Conservation (phyloP, 768 basidiomycete species). For the Leccinellum rugosiceps region DNA sequence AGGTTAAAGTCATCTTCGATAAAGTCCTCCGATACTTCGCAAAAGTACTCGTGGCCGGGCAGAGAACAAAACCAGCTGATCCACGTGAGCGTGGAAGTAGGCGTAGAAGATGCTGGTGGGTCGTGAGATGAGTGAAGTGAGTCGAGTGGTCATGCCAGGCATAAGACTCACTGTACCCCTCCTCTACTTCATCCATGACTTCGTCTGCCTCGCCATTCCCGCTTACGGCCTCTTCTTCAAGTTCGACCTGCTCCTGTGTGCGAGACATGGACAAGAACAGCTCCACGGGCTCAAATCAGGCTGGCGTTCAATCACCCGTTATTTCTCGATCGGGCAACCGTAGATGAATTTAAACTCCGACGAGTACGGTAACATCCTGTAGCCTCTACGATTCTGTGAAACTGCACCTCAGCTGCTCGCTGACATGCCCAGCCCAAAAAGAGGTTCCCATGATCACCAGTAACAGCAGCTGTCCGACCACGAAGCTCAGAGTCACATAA, state of each 20-base stretch:
- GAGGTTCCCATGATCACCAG: conserved; percentile 72
- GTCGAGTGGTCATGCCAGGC: conserved; percentile 4
- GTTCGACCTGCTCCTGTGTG: conserved; percentile 43
- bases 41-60: conserved; percentile 96
- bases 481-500: conserved; percentile 71
- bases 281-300: conserved; percentile 22
- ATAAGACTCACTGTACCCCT: conserved; percentile 71
- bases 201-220: conserved; percentile 66
- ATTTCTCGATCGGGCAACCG: conserved; percentile 27
- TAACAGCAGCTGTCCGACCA: conserved; percentile 64
- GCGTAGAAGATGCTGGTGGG: conserved; percentile 75
- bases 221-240: conserved; percentile 61
- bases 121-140: conserved; percentile 16
- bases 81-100: conserved; percentile 91
- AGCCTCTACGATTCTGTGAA: conserved; percentile 27
- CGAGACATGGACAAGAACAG: conserved; percentile 38
- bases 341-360: conserved; percentile 31
- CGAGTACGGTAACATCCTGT: not conserved
- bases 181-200: conserved; percentile 67
- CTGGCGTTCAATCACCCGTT: conserved; percentile 18
- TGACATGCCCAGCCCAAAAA: conserved; percentile 47
- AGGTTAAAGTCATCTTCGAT: conserved; percentile 99
- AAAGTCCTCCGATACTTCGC: conserved; percentile 97
- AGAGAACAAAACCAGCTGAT: conserved; percentile 96
- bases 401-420: conserved; percentile 49